Base-by-base conservation (phyloP, 2,329 filamentous ascomycete species). In the Chrysoporthe puriensis region DNA sequence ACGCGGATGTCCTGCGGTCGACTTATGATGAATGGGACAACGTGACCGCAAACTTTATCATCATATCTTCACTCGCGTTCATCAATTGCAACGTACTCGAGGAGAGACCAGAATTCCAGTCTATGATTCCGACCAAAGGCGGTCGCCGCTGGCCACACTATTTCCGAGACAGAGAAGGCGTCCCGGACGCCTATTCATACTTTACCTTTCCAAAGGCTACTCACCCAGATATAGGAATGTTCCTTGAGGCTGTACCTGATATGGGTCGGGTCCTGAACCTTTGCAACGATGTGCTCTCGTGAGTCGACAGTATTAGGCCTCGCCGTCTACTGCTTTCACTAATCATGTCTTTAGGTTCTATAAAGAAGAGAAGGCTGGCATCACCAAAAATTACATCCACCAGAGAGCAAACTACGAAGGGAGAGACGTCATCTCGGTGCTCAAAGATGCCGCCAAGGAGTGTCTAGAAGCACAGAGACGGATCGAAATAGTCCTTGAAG, bases 21-120 rank as follows among this genome's bases (percentile, higher is more conserved):
- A 64, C 62, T 11, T 56, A 44, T 36, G 62, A 57, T 2, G 8
- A 26, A 7, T 64, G 62, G 62, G 62, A 64, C 50, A 34, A n/a
- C 7, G 50, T 57, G 2, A 44, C 62, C 13, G 62, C 62, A n/a
- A 64, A 57, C 32, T 57, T 57, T 9, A 64, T 64, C 16, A 46
- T 64, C 36, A 32, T 64, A 18, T 57, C 62, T 1, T 64, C 62
- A 14, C 50, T 64, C 5, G 62, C 40, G 13, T 64, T 64, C 40
- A 57, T 64, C 21, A 64, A 64, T 16, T 64, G 62, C 50, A 64
- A 64, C 21, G 62, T 46, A 8, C 21, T 64, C 40, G 62, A 64
- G 32, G 50, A 57, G n/a, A 48, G 50, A 32, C 44, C 50, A n/a
- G 62, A 57, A 40, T 64, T 64, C 40, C 62, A 46, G 50, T 13